Evolutionary conservation across 805 yeast species (phyloP), one percentile per base, ranked within the genome.

Genomic region (Suhomyces sp.): DNA sequence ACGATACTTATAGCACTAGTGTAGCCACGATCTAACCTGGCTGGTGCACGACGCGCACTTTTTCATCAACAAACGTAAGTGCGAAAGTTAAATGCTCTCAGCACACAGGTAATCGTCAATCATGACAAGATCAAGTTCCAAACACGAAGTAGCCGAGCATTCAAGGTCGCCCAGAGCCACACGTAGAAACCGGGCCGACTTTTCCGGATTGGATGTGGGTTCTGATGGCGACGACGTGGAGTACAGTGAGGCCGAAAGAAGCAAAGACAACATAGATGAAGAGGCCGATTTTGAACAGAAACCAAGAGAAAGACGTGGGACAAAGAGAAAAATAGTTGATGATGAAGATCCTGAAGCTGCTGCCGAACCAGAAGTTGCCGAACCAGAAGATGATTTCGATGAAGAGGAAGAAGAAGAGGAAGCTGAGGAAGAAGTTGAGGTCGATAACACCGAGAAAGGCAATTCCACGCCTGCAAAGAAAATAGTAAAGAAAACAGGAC

Each of bases 391-490:
- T 20, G 54, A 47, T 10, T 44, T 21, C 20, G 51, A 45, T 2
- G 55, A 43, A 13, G 51, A 43, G 29, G 56, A 46, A 12, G 52
- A 39, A 4, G 47, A 41, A 9, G 62, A 55, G 13, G 60, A 58
- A 6, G 64, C 51, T 51, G 50, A 59, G 54, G 63, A 59, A 7
- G 62, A 55, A 10, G 64, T 57, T 6, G 71, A 59, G 54, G 62
- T 57, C 5, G 61, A 53, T 5, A 62, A 57, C 6, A 70, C 63
- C 44, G 75, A 59, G 25, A 65, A 54, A 4, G 53, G 49, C 17
- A 62, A 68, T 4, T 60, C 53, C 48, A 56, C 61, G 20, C 58
- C 60, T 22, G 48, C 60, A n/a, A 53, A 53, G 56, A 57, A 54
- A 52, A 9, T 44, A 27, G 43, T 51, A 40, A 53, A 49, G 33